Base-by-base conservation (phyloP, 164 flowering plant genomes). In the Macadamia tetraphylla region DNA sequence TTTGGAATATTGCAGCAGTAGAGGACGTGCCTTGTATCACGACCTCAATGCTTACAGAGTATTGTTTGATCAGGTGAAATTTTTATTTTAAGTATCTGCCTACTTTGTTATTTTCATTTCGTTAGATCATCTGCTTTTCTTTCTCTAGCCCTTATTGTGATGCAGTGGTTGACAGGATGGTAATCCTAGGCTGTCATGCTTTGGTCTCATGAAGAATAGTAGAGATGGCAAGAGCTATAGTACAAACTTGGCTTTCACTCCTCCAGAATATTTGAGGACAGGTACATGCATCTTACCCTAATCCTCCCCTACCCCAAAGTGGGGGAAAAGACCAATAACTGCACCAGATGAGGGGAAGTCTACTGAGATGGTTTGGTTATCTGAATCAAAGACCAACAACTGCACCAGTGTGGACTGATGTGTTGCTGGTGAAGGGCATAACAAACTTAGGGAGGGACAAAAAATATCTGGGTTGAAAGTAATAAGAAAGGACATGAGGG, bases 21-120 rank as follows among this genome's bases (percentile, higher is more conserved):
- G 83, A 84, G 98, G 97, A 29, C 75, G 94, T 68, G 91, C 89
- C 1, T 67, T 94, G 72, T 91, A 91, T 75, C 98, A 94, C 68
- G 98, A 94, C 75, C 90, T 94, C 53, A 91, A 94, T 82, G 97
- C 96, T 64, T 92, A 92, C 74, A 81, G 96, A 65, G 68, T 87
- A 51, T 80, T 87, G 75, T 87, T 87, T 72, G 91, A 85, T 75
- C 75, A 82, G 83, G 91, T 85, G 67, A 56, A 64, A 56, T 18
- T 44, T 31, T 18, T 14, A 14, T 18, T 29, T 60, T 58, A 7
- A 35, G 18, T 30, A 35, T 3, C 13, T 13, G 29, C 59, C 52
- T 62, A 23, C 10, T 46, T 29, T 40, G 56, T 13, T 6, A 35
- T 29, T 40, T 60, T n/a, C 12, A 49, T 12, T 14, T 32, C 61